These are phyloP conservation scores for Capsicum chinense DNA, from an alignment of 257 asterid genomes.

Conservation along the genomic window DNA sequence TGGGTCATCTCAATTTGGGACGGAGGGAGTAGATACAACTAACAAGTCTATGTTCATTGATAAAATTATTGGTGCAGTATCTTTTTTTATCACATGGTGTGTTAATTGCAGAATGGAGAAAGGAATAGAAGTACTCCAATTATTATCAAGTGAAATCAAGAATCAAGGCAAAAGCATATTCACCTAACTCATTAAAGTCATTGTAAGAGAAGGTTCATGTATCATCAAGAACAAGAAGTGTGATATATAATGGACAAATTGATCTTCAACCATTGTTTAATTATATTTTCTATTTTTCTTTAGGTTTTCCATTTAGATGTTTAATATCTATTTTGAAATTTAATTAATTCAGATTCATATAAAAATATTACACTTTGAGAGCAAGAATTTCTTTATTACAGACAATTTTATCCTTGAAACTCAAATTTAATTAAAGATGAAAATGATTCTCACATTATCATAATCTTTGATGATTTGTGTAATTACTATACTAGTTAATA, in stretches of 20 bases:
- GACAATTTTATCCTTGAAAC: not conserved
- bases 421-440: not conserved
- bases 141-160: constrained; percentile 31
- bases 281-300: not conserved
- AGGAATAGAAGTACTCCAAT: constrained; percentile 27
- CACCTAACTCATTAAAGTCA: constrained; percentile 28
- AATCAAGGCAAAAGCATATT: constrained; percentile 29
- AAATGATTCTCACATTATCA: not conserved
- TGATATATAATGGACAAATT: not conserved
- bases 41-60: constrained; percentile 34
- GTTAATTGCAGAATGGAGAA: constrained; percentile 31
- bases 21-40: not conserved
- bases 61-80: constrained; percentile 28
- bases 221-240: constrained; percentile 6
- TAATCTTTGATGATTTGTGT: not conserved
- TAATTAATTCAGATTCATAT: too few relatives aligned
- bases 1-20: too few relatives aligned
- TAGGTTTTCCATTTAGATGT: too few relatives aligned
- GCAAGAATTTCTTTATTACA: not conserved
- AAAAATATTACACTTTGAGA: too few relatives aligned
- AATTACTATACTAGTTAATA: not conserved
- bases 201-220: constrained; percentile 34
- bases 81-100: constrained; percentile 43
- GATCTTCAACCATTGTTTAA: not conserved
- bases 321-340: too few relatives aligned